phyloP scores from a whole-genome alignment of 116 monocot genomes.

The Trichopus zeylanicus region DNA sequence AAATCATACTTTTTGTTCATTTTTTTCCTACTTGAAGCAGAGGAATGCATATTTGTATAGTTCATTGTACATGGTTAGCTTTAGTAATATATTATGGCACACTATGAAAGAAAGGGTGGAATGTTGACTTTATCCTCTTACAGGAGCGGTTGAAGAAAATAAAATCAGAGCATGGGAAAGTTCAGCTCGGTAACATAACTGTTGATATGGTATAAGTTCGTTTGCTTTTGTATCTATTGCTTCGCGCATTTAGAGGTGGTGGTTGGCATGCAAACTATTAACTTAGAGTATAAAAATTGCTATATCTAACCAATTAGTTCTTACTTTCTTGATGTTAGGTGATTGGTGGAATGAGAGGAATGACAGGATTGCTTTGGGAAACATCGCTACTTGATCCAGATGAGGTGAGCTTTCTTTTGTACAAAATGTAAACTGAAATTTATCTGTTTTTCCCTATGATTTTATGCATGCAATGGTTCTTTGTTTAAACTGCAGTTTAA shows the following conservation, averaged over 20 bases:
- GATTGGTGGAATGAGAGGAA: slow-evolving; percentile 99
- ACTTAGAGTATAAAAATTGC: no score
- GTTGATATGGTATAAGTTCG: slow-evolving; percentile 70
- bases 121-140: slow-evolving; percentile 1
- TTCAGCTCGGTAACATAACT: slow-evolving; percentile 92
- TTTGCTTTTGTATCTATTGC: background rate
- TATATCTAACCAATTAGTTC: slow-evolving; percentile 5
- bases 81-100: no score
- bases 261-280: background rate
- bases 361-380: slow-evolving; percentile 94
- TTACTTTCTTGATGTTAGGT: slow-evolving; percentile 42
- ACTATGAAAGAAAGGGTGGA: background rate
- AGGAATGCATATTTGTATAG: no score
- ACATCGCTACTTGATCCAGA: slow-evolving; percentile 95
- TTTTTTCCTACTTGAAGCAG: no score
- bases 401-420: slow-evolving; percentile 42
- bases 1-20: no score
- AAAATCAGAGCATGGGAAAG: slow-evolving; percentile 82
- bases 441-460: background rate
- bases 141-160: slow-evolving; percentile 95
- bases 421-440: background rate
- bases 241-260: background rate
- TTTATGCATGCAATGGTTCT: background rate
- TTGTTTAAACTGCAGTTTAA: background rate
- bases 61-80: no score